phyloP scores from a whole-genome alignment of 2,329 filamentous ascomycete genomes.

The Alternaria panax region DNA sequence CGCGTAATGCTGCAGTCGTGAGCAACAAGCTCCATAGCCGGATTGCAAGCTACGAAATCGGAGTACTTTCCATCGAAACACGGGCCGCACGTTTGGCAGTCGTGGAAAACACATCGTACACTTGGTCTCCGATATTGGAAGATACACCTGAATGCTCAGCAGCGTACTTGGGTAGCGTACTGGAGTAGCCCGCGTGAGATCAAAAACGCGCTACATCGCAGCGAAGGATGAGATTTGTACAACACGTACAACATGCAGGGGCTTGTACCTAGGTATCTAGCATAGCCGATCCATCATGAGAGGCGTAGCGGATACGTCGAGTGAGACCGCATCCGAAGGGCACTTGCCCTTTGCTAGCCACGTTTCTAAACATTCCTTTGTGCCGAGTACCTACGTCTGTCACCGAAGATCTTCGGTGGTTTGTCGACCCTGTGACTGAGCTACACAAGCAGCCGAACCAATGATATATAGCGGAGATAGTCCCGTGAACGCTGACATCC shows the following conservation, averaged over 20 bases:
- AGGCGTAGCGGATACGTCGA: not conserved
- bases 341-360: not conserved
- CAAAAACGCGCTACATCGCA: not conserved
- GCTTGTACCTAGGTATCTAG: not conserved
- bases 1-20: not conserved
- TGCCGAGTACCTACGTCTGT: not conserved
- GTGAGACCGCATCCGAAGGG: not conserved
- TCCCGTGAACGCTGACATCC: not conserved
- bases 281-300: not conserved
- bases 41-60: not conserved
- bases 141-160: not conserved
- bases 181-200: not conserved
- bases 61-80: not conserved
- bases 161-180: not conserved
- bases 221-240: not conserved
- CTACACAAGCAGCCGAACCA: not conserved
- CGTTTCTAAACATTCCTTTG: not conserved
- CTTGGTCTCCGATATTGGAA: not conserved
- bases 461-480: not conserved
- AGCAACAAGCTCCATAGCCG: not conserved
- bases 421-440: conserved; percentile 6
- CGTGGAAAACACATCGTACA: not conserved
- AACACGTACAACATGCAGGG: not conserved
- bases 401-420: conserved; percentile 12
- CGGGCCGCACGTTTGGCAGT: not conserved